Evolutionary conservation across 305 asterid species (phyloP).

Genomic region (Rubia balearica): DNA sequence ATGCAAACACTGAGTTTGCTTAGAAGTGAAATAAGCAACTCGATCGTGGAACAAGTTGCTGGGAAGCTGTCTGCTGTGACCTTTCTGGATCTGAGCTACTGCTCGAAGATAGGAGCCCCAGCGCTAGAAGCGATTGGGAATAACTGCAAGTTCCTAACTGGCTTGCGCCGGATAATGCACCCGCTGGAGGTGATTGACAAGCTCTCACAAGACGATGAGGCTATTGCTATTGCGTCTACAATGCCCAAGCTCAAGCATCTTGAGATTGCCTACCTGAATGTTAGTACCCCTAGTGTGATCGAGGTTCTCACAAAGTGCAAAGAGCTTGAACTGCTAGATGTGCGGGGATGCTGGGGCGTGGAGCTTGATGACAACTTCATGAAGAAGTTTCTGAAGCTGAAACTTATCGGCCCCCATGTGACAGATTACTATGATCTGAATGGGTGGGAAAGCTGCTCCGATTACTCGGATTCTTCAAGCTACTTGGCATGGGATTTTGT

Average conservation of each 20-base stretch:
- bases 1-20: conserved; percentile 48
- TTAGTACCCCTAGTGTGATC: conserved; percentile 40
- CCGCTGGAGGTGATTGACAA: conserved; percentile 55
- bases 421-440: conserved; percentile 45
- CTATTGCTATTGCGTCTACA: conserved; percentile 56
- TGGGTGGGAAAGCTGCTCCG: conserved; percentile 61
- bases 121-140: conserved; percentile 61
- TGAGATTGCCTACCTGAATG: conserved; percentile 70
- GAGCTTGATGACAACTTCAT: conserved; percentile 47
- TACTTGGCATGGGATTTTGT: conserved; percentile 65
- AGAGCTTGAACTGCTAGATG: conserved; percentile 55
- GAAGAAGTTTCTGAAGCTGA: conserved; percentile 40
- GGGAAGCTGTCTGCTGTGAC: conserved; percentile 42
- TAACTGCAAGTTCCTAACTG: conserved; percentile 50
- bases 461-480: conserved; percentile 56
- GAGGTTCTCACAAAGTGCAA: conserved; percentile 56
- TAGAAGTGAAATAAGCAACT: conserved; percentile 49
- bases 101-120: conserved; percentile 57
- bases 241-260: conserved; percentile 80
- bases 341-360: conserved; percentile 82
- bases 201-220: conserved; percentile 72
- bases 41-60: conserved; percentile 36
- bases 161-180: conserved; percentile 67
- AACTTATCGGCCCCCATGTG: conserved; percentile 61
- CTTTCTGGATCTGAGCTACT: conserved; percentile 67